Evolutionary conservation across 768 basidiomycete species (phyloP).

Genomic region (Lentinus tigrinus): DNA sequence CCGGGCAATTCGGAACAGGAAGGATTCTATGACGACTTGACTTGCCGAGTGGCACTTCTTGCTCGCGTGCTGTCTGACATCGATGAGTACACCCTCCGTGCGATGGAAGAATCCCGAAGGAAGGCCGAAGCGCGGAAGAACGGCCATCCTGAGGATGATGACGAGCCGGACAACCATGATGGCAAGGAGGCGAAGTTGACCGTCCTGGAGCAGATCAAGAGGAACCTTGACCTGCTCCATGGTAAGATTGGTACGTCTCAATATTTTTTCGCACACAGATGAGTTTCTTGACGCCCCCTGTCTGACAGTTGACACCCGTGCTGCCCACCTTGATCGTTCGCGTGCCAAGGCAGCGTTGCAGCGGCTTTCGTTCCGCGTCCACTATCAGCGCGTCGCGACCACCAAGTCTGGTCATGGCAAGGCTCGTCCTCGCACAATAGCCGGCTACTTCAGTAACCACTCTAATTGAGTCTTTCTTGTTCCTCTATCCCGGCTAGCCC

Average conservation of each 20-base stretch:
- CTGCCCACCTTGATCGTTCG: constrained; percentile 74
- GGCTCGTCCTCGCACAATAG: constrained; percentile 16
- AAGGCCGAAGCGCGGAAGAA: constrained; percentile 35
- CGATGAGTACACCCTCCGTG: constrained; percentile 45
- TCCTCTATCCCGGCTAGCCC: not conserved
- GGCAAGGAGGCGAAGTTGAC: not conserved
- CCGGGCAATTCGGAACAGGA: constrained; percentile 43
- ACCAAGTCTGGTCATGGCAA: constrained; percentile 20
- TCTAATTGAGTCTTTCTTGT: not conserved
- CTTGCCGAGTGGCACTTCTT: constrained; percentile 56
- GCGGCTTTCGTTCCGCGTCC: constrained; percentile 57
- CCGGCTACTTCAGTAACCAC: constrained; percentile 1
- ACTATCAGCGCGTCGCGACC: constrained; percentile 53
- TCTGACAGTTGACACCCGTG: constrained; percentile 64
- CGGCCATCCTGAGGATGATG: not conserved
- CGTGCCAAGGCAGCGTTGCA: constrained; percentile 70
- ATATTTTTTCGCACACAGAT: not conserved
- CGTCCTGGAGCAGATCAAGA: constrained; percentile 45
- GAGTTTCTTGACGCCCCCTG: not conserved
- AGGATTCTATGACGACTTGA: constrained; percentile 60
- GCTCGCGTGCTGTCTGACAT: constrained; percentile 58
- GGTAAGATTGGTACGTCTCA: constrained; percentile 59
- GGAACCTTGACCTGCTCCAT: constrained; percentile 51
- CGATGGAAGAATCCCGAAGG: constrained; percentile 21
- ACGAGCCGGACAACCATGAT: not conserved